Base-by-base conservation (phyloP, 805 yeast species). In the Ogataea nakhonphanomensis region DNA sequence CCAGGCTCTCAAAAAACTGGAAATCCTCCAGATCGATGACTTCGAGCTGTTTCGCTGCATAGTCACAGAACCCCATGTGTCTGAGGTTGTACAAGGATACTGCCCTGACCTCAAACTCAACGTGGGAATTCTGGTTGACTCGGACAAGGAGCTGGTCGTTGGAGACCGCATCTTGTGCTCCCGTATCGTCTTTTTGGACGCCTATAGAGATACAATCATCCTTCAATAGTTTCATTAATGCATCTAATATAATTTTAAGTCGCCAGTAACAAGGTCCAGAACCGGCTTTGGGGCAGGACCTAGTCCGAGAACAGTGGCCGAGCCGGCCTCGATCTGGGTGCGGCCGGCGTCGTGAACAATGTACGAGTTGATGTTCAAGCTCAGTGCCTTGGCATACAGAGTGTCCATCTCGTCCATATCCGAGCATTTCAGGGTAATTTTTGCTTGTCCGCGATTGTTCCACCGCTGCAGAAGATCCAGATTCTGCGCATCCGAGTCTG, bases 281-380 rank as follows among this genome's bases (percentile, higher is more conserved):
- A 82, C 79, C 0, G 72, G 51, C 49, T 81, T 86, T 15, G 98
- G 97, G 13, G 96, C 98, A 1, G 99, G 99, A 0, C 99, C 99
- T 21, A 93, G 60, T 1, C 98, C 99, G n/a, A 93, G 65, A 1
- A 93, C 98, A 0, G 99, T 93, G 2, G 95, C 95, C 44, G 93
- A 81, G 1, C 98, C 98, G 5, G 96, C 84, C n/a, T 87, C 95
- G 36, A 93, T 79, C 61, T 93, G 97, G 1, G 99, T 91, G 53
- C 97, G 75, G 3, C 99, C 99, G 20, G 99, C 99, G 65, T 93
- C 99, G 52, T 84, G 95, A 27, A 93, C 88, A 5, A 87, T 75
- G 48, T 80, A 76, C 2, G 91, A 78, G 53, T 88, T 84, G 12
- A 93, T 74, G 6, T 90, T 90, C 40, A 85, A 55, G 3, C 88